Evolutionary conservation across 306 rosid species (phyloP).

Genomic region (Morella rubra): DNA sequence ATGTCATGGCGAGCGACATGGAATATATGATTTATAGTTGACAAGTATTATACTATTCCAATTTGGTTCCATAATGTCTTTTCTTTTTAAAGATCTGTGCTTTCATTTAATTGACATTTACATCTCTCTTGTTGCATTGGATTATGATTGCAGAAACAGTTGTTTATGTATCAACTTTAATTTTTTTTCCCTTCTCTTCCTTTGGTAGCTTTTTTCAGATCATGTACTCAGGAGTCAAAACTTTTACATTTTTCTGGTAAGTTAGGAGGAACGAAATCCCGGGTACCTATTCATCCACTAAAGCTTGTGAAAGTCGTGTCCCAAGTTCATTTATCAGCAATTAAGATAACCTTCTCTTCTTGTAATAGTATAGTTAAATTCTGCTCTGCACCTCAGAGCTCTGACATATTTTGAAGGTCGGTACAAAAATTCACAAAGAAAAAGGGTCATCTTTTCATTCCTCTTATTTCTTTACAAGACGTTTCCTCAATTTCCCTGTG

Average conservation of each 20-base stretch:
- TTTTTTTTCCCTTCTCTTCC: not conserved
- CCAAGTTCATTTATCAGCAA: not conserved
- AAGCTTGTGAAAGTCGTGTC: not conserved
- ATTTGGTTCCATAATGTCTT: not conserved
- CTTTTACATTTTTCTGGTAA: conserved; percentile 6
- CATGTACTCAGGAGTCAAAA: not conserved
- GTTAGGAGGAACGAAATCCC: not conserved
- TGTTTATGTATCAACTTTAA: not conserved
- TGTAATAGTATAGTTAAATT: not conserved
- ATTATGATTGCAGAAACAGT: not conserved
- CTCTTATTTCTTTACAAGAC: not conserved
- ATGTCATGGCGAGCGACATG: not conserved
- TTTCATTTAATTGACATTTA: not conserved
- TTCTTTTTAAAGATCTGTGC: not conserved
- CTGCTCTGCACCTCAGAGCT: not conserved
- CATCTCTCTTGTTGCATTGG: not conserved
- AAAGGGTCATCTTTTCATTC: not conserved
- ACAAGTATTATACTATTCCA: not conserved
- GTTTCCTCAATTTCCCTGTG: not conserved
- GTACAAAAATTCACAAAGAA: not conserved
- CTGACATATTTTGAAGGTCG: not conserved
- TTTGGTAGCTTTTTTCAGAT: conserved; percentile 9
- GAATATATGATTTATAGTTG: not conserved
- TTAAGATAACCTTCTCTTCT: not conserved
- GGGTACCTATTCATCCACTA: not conserved